Base-by-base conservation (phyloP, 257 asterid genomes). In the Nicotiana sylvestris region DNA sequence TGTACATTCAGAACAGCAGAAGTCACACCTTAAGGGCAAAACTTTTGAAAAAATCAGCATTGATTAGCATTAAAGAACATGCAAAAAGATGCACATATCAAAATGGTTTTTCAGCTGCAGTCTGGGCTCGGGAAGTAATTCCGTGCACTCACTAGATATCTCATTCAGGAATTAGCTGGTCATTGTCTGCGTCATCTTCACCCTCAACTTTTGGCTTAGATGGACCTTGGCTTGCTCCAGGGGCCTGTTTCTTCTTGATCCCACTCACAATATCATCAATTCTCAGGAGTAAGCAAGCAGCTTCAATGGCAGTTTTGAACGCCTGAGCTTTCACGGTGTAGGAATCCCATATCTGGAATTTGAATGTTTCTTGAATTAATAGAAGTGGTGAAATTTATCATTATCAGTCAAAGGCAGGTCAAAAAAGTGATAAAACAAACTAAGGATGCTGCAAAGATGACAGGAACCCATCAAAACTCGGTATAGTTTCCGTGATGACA, bases 231-330 rank as follows among this genome's bases (percentile, higher is more conserved):
- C 89, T 85, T 16, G 94, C 83, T 83, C 97, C 93, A 35, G 98
- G 93, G 79, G 96, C 96, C 82, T 94, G 97, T 88, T 90, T 91
- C 90, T 96, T 92, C 88, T 96, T 93, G 84, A 96, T 92, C 32
- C 99, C 99, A 81, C 99, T 96, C 25, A 96, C 98, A 65, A 96
- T 94, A 81, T 96, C 99, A 9, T 96, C 98, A 29, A 96, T 94
- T 82, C 98, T 93, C 89, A 96, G 85, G 84, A 96, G 99, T 97
- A 96, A 91, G 91, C 97, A 94, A 17, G 99, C 97, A 11, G 98
- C 97, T 91, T 96, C 99, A 46, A 94, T 96, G 74, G 98, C 99
- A 0, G 98, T 93, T 90, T 96, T 94, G 66, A 96, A 96, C 53
- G 98, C 97, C 49, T 96, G 99, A 0, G 92, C 94, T 91, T 96